These are phyloP conservation scores for Solanum acaule DNA, from an alignment of 257 asterid species.

Conservation along the genomic window DNA sequence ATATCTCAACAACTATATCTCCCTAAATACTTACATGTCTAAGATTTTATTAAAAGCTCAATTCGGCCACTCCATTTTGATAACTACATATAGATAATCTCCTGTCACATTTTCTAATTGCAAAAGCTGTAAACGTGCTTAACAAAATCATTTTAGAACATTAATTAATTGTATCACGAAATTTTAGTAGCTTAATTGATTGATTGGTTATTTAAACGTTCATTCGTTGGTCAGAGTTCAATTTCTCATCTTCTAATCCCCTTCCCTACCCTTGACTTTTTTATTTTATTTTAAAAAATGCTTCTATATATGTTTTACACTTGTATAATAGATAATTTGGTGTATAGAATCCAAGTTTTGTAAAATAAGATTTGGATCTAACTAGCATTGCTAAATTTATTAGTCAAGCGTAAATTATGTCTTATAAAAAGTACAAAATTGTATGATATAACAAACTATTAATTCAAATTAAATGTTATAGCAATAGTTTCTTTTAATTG, in stretches of 20 bases:
- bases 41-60: neutral
- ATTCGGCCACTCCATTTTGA: neutral
- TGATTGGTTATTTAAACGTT: no score
- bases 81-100: neutral
- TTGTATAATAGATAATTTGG: neutral
- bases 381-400: no score
- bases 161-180: neutral
- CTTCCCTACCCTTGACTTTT: neutral
- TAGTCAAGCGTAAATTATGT: neutral
- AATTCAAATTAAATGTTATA: no score
- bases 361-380: no score
- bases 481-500: no score
- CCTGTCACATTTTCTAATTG: neutral
- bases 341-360: no score
- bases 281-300: no score
- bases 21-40: neutral
- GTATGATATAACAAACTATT: no score
- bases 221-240: neutral
- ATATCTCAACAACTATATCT: neutral
- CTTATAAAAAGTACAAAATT: no score
- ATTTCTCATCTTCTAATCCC: no score
- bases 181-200: no score
- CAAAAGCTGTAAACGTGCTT: neutral
- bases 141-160: neutral
- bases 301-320: neutral